A percentile compares a stretch with the other conserved stretches of the same genome.
These are phyloP conservation scores for Pythium brassicae DNA, from an alignment of 352 stramenopile genomes.

Conservation along the genomic window DNA sequence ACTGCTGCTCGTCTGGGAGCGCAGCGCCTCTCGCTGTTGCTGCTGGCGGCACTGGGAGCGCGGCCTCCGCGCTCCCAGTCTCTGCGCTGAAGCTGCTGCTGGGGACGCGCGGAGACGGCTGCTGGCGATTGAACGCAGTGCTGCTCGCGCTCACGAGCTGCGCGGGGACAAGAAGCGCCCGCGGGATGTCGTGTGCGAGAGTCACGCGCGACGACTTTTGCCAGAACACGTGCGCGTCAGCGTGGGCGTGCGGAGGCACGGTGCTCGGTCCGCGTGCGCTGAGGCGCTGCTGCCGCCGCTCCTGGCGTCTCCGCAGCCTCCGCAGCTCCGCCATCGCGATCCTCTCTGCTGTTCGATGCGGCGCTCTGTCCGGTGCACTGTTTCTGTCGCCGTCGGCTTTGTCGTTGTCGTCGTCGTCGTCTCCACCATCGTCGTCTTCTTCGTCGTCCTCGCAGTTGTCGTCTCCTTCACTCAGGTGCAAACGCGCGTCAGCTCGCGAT, in stretches of 20 bases:
- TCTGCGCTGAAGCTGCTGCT: neutral
- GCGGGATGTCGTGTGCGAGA: constrained; percentile 32
- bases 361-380: neutral
- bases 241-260: neutral
- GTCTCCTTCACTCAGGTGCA: constrained; percentile 6
- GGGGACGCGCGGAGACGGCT: neutral
- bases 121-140: neutral
- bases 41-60: neutral
- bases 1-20: constrained; percentile 7
- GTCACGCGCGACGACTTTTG: constrained; percentile 35
- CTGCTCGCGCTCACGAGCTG: constrained; percentile 6
- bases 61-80: neutral
- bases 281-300: constrained; percentile 20
- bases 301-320: constrained; percentile 23
- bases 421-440: constrained; percentile 12
- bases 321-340: constrained; percentile 18
- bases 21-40: neutral
- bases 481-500: neutral
- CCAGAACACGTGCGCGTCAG: constrained; percentile 33
- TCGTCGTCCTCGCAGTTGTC: constrained; percentile 17
- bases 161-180: constrained; percentile 9
- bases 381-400: constrained; percentile 16
- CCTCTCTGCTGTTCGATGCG: constrained; percentile 2
- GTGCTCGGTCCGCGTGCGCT: neutral
- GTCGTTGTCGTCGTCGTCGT: constrained; percentile 7